Conservation (phyloP, 2,329 filamentous ascomycete species). For the Biscogniauxia mediterranea region DNA sequence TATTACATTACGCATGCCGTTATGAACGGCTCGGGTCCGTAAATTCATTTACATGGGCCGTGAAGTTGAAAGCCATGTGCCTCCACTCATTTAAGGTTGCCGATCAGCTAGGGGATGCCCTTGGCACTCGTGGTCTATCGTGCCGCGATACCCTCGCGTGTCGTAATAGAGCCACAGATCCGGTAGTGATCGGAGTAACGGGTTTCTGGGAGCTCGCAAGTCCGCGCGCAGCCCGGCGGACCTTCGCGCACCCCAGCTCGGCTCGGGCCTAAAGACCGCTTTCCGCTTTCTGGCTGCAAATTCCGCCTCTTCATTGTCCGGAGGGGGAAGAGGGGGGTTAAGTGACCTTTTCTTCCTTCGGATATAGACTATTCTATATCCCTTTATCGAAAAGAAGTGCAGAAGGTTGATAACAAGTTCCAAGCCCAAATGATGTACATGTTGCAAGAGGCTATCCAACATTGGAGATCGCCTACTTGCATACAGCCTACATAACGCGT, state of each 20-base stretch:
- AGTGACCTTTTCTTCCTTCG: background rate
- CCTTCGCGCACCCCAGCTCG: background rate
- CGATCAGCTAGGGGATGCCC: too few species aligned
- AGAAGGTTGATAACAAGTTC: background rate
- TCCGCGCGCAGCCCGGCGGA: background rate
- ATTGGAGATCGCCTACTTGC: background rate
- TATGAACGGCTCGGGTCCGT: too few species aligned
- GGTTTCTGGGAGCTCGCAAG: background rate
- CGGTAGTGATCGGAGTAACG: background rate
- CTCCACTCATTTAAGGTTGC: too few species aligned
- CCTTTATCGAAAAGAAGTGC: background rate
- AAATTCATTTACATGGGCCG: too few species aligned
- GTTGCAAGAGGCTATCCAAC: background rate
- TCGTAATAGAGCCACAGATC: too few species aligned
- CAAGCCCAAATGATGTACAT: background rate
- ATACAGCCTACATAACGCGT: background rate
- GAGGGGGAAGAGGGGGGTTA: background rate
- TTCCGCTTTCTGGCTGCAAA: background rate
- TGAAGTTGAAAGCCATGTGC: too few species aligned
- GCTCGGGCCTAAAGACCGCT: background rate
- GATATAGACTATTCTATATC: background rate
- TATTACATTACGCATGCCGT: too few species aligned
- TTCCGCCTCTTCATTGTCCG: background rate
- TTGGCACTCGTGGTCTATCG: background rate
- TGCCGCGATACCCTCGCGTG: background rate